Base-by-base conservation (phyloP, 108 stramenopile genomes). In the Pseudonitzschia multiseries region DNA sequence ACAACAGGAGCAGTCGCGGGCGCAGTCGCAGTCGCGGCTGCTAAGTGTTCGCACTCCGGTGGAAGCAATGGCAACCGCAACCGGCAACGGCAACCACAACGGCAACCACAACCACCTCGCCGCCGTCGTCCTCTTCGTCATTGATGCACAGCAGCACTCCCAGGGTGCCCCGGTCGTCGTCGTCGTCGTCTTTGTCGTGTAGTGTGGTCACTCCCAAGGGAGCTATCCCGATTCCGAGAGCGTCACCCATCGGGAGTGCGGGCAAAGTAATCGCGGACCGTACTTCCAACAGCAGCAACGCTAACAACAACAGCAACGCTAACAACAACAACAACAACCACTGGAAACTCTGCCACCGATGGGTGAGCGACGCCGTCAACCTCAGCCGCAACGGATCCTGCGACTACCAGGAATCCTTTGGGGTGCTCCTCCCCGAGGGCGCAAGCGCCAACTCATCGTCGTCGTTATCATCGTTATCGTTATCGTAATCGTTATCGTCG, bases 331-430 rank as follows among this genome's bases (percentile, higher is more conserved):
- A 0, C 12, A 40, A 31, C 36, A 0, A 40, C 4, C 20, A n/a
- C 29, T 84, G 88, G 74, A 63, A 91, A 8, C 68, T 95, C 13
- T 92, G 91, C 79, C 81, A 91, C 57, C 88, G 93, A 69, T 92
- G 91, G 89, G 44, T 83, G 13, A 62, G 74, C 50, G 77, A 78
- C 42, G 83, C 72, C 57, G 69, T 68, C 57, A 88, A 71, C 64
- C 76, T 66, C 10, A 57, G 72, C 70, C 80, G 81, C 56, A 67
- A 83, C 73, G 83, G 83, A 57, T 29, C 22, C 57, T 65, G 76
- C 43, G 68, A 42, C 24, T 77, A 87, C 69, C 41, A 78, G 63
- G 89, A 79, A 81, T 32, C 20, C 18, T 44, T 85, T 69, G 48
- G 80, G 71, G 57, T 85, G 9, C 4, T 6, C 6, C 6, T 6